Percentiles rank a stretch among this genome's conserved stretches.
Evolutionary conservation across 495 filamentous ascomycete genomes (phyloP).

Genomic region (Penicillium diatomitis): DNA sequence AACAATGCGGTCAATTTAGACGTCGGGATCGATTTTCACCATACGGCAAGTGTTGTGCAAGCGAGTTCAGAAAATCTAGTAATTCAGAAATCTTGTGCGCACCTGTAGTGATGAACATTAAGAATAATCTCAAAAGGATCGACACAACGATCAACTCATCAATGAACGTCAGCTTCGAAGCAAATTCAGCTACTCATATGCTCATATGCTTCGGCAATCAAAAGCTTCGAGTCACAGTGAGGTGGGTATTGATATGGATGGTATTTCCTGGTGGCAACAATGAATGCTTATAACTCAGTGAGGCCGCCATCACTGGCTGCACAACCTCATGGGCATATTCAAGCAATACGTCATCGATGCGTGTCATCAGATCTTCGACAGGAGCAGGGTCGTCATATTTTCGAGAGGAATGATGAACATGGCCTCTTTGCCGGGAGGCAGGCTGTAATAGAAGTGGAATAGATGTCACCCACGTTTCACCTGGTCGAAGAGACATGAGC

Average conservation of each 20-base stretch:
- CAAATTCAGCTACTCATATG: neutral
- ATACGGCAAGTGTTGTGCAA: no score
- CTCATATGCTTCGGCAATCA: neutral
- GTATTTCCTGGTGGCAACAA: slow-evolving; percentile 7
- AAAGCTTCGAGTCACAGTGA: slow-evolving; percentile 4
- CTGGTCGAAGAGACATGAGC: slow-evolving; percentile 12
- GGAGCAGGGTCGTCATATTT: slow-evolving; percentile 1
- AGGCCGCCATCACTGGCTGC: slow-evolving; percentile 12
- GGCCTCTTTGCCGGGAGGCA: neutral
- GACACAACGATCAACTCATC: no score
- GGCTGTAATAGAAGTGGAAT: slow-evolving; percentile 8
- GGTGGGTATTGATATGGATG: slow-evolving; percentile 8
- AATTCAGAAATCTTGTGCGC: no score
- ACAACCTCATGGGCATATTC: slow-evolving; percentile 5
- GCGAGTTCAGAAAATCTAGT: no score
- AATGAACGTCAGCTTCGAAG: no score
- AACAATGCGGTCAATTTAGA: no score
- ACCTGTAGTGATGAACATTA: no score
- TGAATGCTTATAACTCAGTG: slow-evolving; percentile 15
- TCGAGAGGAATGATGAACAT: neutral
- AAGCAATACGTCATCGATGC: slow-evolving; percentile 12
- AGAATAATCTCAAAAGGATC: no score
- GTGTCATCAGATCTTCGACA: slow-evolving; percentile 8
- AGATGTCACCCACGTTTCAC: slow-evolving; percentile 17
- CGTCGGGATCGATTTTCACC: no score